Conservation (phyloP, 768 basidiomycete species). For the Udeniomyces megalosporus region DNA sequence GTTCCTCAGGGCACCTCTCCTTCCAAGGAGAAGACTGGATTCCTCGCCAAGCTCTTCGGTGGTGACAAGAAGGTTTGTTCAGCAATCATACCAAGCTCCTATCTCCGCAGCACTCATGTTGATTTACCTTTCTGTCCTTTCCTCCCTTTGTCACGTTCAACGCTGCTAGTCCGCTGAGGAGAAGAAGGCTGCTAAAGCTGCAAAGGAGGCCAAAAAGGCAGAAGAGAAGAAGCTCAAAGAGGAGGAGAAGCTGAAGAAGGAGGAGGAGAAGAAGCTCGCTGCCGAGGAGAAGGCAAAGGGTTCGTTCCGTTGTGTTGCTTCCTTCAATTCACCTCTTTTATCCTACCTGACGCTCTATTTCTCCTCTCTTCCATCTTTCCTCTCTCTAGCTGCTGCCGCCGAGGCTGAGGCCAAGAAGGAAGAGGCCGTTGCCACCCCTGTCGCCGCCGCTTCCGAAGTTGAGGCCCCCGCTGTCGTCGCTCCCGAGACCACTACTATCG, state of each 20-base stretch:
- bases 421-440: not conserved
- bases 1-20: not conserved
- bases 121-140: not conserved
- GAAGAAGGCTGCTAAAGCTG: constrained; percentile 7
- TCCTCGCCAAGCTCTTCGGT: constrained; percentile 1
- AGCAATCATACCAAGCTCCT: not conserved
- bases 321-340: not conserved
- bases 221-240: not conserved
- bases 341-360: no score
- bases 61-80: not conserved
- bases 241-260: not conserved
- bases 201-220: not conserved
- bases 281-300: not conserved
- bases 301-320: not conserved
- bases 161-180: not conserved
- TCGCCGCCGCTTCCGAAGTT: not conserved
- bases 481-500: not conserved
- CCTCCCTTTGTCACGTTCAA: not conserved
- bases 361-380: no score
- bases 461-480: not conserved
- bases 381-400: not conserved
- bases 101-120: not conserved
- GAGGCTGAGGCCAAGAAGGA: not conserved
- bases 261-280: not conserved
- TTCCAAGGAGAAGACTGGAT: not conserved